phyloP scores from a whole-genome alignment of 1,284 basidiomycete species.

The Termitomyces sp. region DNA sequence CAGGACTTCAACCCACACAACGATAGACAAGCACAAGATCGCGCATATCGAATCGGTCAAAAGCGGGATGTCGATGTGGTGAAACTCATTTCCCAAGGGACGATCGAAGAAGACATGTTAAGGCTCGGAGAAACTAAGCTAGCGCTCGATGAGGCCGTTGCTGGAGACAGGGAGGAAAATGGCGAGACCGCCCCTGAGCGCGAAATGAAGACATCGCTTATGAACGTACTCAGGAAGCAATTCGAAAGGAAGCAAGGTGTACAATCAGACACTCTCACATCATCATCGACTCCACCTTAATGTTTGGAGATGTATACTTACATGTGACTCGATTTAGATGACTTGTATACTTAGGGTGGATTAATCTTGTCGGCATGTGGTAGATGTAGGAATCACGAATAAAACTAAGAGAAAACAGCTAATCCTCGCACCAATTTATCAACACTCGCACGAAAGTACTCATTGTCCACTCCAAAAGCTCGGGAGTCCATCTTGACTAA shows the following conservation, averaged over 20 bases:
- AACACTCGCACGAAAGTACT: conserved; percentile 80
- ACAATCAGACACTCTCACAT: conserved; percentile 5
- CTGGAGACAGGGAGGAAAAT: conserved; percentile 63
- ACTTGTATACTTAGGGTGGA: conserved; percentile 3
- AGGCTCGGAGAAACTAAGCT: conserved; percentile 88
- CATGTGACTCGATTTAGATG: neutral
- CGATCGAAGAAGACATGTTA: conserved; percentile 96
- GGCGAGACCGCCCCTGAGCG: conserved; percentile 64
- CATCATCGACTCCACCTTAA: neutral
- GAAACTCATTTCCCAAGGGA: conserved; percentile 88
- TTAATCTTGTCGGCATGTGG: conserved; percentile 11
- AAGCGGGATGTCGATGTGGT: conserved; percentile 88
- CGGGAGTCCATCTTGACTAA: conserved; percentile 78
- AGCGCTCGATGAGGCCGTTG: conserved; percentile 88
- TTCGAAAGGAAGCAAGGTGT: conserved; percentile 30
- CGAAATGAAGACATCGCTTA: conserved; percentile 76
- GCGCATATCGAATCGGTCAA: conserved; percentile 97
- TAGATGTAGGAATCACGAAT: conserved; percentile 2
- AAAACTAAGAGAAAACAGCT: conserved; percentile 48
- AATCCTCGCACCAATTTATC: conserved; percentile 73
- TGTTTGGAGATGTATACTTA: neutral
- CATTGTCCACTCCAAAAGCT: conserved; percentile 84
- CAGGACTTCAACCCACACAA: conserved; percentile 95
- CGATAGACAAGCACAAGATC: conserved; percentile 95
- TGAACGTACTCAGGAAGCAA: conserved; percentile 76